Evolutionary conservation across 2,329 filamentous ascomycete genomes (phyloP), one percentile per base, ranked within the genome.

Genomic region (Stemphylium lycopersici): DNA sequence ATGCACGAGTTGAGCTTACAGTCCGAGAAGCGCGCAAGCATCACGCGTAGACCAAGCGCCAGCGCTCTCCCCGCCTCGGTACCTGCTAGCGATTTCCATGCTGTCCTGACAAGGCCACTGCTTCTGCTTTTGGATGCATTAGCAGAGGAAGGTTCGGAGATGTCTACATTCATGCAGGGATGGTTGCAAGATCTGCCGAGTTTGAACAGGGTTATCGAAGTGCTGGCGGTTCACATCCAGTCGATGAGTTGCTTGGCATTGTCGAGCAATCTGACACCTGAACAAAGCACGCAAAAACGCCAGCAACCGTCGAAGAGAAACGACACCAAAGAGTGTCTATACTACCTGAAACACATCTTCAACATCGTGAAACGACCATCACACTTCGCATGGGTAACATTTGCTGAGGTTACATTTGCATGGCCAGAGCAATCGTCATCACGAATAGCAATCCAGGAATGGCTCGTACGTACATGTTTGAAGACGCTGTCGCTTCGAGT

Each of bases 121-220:
- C 89, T 97, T 59, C 77, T 96, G 10, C 82, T 96, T 59, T 79
- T 98, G 22, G 93, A 98, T 73, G 83, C 88, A 1, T 79, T 98
- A 1, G 77, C 84, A 15, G 88, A 93, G 54, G 87, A 91, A 55
- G 82, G 84, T 16, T 88, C 87, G 2, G 90, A 93, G 63, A 78
- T 89, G 12, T 91, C 88, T 58, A 88, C 91, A 75, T 88, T 89
- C 22, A 86, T 91, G 34, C 89, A 88, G 65, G 87, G 84, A 43
- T 97, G 93, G 93, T 80, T 98, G 3, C 88, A 90, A 63, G 87
- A 78, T 48, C 68, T 83, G 8, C 76, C 82, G 12, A 83, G 78
- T 36, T 75, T 86, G 26, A 79, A 81, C 48, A 80, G 76, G 66
- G 76, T 82, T 6, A 75, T 78, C 45, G 69, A 76, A 37, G 62